Evolutionary conservation across 805 yeast genomes (phyloP).

Genomic region (Teunomyces aglyptinius): DNA sequence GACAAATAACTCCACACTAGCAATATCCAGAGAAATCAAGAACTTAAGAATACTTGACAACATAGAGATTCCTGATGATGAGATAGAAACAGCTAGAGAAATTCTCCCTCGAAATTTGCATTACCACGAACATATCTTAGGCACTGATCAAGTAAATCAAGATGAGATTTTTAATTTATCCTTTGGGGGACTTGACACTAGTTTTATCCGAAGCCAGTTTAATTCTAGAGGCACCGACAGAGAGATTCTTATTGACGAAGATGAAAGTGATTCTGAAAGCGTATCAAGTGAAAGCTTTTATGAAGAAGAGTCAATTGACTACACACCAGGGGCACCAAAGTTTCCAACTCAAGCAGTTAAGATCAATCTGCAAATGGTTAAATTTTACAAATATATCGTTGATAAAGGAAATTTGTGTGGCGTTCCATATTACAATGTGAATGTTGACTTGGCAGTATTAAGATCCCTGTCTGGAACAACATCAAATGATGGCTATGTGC

Average conservation of each 20-base stretch:
- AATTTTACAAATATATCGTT: conserved; percentile 13
- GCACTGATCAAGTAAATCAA: not conserved
- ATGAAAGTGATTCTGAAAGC: conserved; percentile 5
- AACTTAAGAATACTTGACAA: conserved; percentile 1
- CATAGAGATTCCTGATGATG: conserved; percentile 5
- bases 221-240: not conserved
- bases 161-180: conserved; percentile 20
- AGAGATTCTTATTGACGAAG: not conserved
- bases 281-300: not conserved
- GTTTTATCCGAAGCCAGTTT: not conserved
- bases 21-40: conserved; percentile 6
- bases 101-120: not conserved
- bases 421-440: not conserved
- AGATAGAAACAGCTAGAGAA: conserved; percentile 16
- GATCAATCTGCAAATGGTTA: conserved; percentile 8
- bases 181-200: conserved; percentile 18
- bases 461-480: not conserved
- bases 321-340: conserved; percentile 9
- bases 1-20: not conserved
- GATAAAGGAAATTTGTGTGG: conserved; percentile 3
- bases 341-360: conserved; percentile 5
- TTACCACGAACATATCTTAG: conserved; percentile 1
- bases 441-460: not conserved
- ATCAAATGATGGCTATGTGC: not conserved
- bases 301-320: conserved; percentile 4